These are phyloP conservation scores for Trypanosoma mega DNA, from an alignment of 208 protist species.

Conservation along the genomic window DNA sequence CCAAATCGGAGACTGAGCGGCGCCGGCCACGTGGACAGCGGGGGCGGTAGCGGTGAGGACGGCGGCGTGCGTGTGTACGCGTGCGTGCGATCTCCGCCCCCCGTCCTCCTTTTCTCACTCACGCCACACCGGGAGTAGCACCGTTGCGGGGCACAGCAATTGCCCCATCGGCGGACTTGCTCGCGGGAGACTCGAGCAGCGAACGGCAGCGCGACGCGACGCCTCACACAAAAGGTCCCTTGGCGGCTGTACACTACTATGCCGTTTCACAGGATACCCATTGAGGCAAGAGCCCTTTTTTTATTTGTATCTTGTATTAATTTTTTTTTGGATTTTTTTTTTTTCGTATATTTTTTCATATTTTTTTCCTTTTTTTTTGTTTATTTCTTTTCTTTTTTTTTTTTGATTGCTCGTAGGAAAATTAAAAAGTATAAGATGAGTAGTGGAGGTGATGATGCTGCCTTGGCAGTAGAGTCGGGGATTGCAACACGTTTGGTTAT, in stretches of 20 bases:
- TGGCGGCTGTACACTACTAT: slow-evolving; percentile 39
- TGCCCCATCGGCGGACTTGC: slow-evolving; percentile 26
- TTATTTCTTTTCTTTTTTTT: slow-evolving; percentile 35
- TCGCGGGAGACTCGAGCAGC: slow-evolving; percentile 29
- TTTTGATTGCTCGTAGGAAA: slow-evolving; percentile 18
- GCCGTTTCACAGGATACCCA: slow-evolving; percentile 48
- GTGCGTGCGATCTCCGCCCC: too few species aligned
- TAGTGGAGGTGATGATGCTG: neutral
- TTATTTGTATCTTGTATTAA: neutral
- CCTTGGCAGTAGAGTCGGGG: neutral
- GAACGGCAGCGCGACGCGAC: too few species aligned
- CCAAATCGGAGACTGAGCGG: slow-evolving; percentile 2
- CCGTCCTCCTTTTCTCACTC: too few species aligned
- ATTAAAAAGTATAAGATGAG: slow-evolving; percentile 16
- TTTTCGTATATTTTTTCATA: slow-evolving; percentile 21
- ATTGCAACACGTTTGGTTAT: slow-evolving; percentile 92
- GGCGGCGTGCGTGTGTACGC: neutral
- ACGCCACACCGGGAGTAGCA: slow-evolving; percentile 21
- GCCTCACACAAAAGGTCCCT: slow-evolving; percentile 31
- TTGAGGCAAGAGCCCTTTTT: slow-evolving; percentile 25
- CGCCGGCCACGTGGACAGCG: neutral
- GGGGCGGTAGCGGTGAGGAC: too few species aligned
- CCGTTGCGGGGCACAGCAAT: slow-evolving; percentile 23
- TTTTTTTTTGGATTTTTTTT: slow-evolving; percentile 18
- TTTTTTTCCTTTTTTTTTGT: slow-evolving; percentile 13